phyloP scores from a whole-genome alignment of 176 grass and related monocot species.

The Puccinellia tenuiflora region DNA sequence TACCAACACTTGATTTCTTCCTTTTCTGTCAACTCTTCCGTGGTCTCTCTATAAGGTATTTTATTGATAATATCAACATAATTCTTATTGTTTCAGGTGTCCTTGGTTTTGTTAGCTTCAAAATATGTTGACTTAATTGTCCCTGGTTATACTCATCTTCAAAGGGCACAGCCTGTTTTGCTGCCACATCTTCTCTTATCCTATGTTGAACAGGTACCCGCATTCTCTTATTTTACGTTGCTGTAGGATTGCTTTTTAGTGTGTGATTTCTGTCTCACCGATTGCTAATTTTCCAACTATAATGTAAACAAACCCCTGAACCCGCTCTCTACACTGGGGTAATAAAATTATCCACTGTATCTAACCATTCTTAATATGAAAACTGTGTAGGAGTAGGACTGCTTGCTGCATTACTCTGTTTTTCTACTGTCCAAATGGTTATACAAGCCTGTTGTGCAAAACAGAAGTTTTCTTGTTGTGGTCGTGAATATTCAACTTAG shows the following conservation, averaged over 20 bases:
- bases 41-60: background rate
- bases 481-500: background rate
- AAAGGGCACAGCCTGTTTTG: slow-evolving; percentile 89
- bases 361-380: background rate
- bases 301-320: background rate
- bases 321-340: background rate
- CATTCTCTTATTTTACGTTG: background rate
- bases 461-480: slow-evolving; percentile 14
- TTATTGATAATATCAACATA: background rate
- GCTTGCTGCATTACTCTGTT: background rate
- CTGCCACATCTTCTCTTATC: slow-evolving; percentile 90
- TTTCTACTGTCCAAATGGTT: background rate
- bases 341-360: slow-evolving; percentile 1
- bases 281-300: background rate
- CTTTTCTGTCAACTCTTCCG: background rate
- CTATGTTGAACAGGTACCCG: slow-evolving; percentile 88
- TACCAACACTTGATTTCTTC: background rate
- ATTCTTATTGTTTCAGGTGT: slow-evolving; percentile 61
- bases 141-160: slow-evolving; percentile 97
- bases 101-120: slow-evolving; percentile 77
- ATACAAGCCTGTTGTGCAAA: background rate
- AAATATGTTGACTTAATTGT: slow-evolving; percentile 85
- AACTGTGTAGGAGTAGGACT: background rate
- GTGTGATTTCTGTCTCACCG: background rate
- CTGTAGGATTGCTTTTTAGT: slow-evolving; percentile 24